A percentile compares a stretch with the other conserved stretches of the same genome.
These are phyloP conservation scores for Tothia fuscella DNA, from an alignment of 2,329 filamentous ascomycete genomes.

Conservation along the genomic window DNA sequence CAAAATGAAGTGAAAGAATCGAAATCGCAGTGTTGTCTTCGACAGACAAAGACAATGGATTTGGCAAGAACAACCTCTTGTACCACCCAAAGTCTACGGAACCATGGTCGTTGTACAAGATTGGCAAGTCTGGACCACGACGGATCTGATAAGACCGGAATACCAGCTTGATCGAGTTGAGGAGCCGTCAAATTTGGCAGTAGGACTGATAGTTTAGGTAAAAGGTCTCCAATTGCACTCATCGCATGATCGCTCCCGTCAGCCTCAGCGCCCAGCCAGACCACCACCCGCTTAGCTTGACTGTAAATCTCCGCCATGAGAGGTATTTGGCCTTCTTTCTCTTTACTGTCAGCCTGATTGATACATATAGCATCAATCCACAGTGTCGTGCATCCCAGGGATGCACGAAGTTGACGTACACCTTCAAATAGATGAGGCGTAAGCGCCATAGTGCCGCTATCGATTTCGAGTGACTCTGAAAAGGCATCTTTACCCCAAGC, in stretches of 20 bases:
- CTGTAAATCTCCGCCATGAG: constrained; percentile 14
- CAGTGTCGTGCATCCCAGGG: too few species aligned
- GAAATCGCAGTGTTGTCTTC: too few species aligned
- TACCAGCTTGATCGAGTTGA: not conserved
- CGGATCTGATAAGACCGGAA: not conserved
- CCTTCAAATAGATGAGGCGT: not conserved
- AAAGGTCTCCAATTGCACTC: not conserved
- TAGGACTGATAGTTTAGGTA: not conserved
- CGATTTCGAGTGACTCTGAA: not conserved
- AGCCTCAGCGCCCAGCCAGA: constrained; percentile 13
- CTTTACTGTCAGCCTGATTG: constrained; percentile 15
- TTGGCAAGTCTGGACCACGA: not conserved
- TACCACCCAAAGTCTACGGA: not conserved
- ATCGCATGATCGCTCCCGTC: constrained; percentile 3
- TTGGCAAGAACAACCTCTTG: constrained; percentile 1
- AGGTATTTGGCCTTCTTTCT: constrained; percentile 14
- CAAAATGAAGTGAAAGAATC: too few species aligned
- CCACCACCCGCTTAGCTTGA: constrained; percentile 16
- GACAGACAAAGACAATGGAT: too few species aligned
- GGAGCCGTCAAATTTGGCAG: too few species aligned
- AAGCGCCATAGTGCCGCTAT: not conserved
- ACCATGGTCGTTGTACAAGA: not conserved
- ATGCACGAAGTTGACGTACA: not conserved
- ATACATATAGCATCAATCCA: constrained; percentile 19
- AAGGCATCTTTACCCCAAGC: not conserved